A percentile compares a stretch with the other conserved stretches of the same genome.
Conservation (phyloP, 192 early-diverging fungal genomes). For the Phlyctochytrium planicorne region DNA sequence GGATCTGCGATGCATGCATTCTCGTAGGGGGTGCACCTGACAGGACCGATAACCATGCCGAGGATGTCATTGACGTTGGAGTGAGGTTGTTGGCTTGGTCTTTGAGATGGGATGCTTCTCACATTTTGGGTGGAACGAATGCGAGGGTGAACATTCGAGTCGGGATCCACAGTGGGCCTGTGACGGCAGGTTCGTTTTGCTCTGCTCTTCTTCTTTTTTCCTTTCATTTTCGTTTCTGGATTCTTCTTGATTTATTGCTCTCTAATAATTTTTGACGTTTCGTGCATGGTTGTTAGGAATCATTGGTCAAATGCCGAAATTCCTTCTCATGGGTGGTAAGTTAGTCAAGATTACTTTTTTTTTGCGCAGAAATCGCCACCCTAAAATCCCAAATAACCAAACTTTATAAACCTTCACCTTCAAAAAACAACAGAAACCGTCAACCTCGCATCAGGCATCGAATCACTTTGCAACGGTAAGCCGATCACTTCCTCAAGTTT, state of each 20-base stretch:
- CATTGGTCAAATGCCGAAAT: conserved; percentile 18
- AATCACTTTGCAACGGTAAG: conserved; percentile 11
- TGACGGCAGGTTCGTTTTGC: conserved; percentile 9
- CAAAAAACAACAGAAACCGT: conserved; percentile 25
- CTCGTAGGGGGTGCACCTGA: conserved; percentile 21
- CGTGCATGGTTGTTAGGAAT: too few relatives aligned
- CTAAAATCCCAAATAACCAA: too few relatives aligned
- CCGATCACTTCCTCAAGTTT: too few relatives aligned
- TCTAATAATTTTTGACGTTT: neutral
- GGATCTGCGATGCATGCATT: conserved; percentile 20
- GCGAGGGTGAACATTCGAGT: conserved; percentile 12
- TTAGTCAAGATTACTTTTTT: neutral
- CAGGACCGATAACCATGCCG: neutral
- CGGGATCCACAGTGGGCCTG: conserved; percentile 21
- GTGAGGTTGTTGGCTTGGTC: conserved; percentile 21
- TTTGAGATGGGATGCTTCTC: conserved; percentile 9
- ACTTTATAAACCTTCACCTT: too few relatives aligned
- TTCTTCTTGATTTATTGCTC: too few relatives aligned
- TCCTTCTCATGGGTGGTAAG: conserved; percentile 21
- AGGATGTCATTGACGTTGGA: conserved; percentile 9
- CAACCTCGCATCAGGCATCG: conserved; percentile 18
- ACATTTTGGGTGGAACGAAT: conserved; percentile 4
- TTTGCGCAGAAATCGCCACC: too few relatives aligned
- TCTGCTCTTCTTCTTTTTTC: too few relatives aligned
- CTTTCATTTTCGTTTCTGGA: too few relatives aligned